Conservation (phyloP, 768 basidiomycete genomes). For the Trametes villosa region DNA sequence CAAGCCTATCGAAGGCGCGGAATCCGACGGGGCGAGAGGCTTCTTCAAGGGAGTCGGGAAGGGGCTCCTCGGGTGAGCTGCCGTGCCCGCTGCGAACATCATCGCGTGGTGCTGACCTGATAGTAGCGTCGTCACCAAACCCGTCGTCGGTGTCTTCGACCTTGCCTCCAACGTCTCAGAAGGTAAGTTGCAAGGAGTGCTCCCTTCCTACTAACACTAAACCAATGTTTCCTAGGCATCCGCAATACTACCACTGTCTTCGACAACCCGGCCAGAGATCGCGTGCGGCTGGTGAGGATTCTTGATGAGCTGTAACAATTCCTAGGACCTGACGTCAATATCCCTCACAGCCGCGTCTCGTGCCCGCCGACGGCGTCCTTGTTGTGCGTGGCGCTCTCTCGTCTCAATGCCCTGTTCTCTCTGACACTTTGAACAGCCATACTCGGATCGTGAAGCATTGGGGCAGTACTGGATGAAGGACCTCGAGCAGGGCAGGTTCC, state of each 20-base stretch:
- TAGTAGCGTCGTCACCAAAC: conserved; percentile 88
- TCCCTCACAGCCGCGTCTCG: conserved; percentile 72
- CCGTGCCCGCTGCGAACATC: not conserved
- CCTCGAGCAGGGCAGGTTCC: conserved; percentile 85
- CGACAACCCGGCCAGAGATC: conserved; percentile 87
- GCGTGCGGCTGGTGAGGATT: conserved; percentile 71
- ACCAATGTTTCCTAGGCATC: conserved; percentile 59
- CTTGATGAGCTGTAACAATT: not conserved
- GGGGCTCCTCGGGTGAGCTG: conserved; percentile 84
- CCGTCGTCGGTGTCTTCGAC: conserved; percentile 95
- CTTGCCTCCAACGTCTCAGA: conserved; percentile 93
- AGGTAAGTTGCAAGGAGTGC: conserved; percentile 49
- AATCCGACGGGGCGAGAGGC: conserved; percentile 89
- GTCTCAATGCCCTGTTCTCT: not conserved
- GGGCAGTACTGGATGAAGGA: conserved; percentile 99
- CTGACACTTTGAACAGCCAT: conserved; percentile 59
- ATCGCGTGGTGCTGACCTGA: conserved; percentile 10
- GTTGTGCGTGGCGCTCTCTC: conserved; percentile 54
- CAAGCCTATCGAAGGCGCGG: conserved; percentile 97
- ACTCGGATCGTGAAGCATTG: conserved; percentile 84
- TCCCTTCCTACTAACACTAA: not conserved
- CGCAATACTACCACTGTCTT: conserved; percentile 99
- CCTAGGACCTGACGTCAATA: conserved; percentile 10
- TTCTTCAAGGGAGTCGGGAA: conserved; percentile 99
- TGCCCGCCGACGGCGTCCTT: conserved; percentile 86